These are phyloP conservation scores for Hevea brasiliensis DNA, from an alignment of 345 rosid genomes.

Conservation along the genomic window DNA sequence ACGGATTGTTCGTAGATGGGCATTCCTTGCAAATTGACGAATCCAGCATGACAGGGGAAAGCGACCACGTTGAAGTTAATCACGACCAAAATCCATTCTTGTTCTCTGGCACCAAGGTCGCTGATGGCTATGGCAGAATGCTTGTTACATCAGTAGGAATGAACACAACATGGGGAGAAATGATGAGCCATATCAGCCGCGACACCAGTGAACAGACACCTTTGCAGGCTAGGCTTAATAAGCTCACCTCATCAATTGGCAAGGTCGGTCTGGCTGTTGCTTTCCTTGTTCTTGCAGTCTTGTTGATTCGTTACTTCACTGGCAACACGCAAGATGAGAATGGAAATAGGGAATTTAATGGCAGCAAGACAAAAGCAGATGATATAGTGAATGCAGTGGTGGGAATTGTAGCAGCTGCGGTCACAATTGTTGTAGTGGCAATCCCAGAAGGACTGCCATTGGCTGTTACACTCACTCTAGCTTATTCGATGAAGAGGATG, in stretches of 20 bases:
- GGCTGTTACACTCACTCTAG: constrained; percentile 77
- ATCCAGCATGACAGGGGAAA: constrained; percentile 28
- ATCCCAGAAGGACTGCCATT: constrained; percentile 82
- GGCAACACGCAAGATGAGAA: constrained; percentile 57
- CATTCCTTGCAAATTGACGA: constrained; percentile 24
- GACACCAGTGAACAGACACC: constrained; percentile 61
- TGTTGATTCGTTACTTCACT: constrained; percentile 64
- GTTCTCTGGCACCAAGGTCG: constrained; percentile 26
- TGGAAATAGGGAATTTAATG: constrained; percentile 44
- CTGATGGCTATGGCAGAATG: constrained; percentile 49
- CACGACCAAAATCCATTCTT: constrained; percentile 13
- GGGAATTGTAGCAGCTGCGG: constrained; percentile 63
- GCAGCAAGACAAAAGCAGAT: constrained; percentile 45
- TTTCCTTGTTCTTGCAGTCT: constrained; percentile 56
- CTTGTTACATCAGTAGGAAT: constrained; percentile 64
- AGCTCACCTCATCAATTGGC: constrained; percentile 62
- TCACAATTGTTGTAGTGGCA: constrained; percentile 82
- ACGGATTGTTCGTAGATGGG: constrained; percentile 26
- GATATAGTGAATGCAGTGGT: constrained; percentile 58
- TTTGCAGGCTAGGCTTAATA: constrained; percentile 59
- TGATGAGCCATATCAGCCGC: constrained; percentile 59
- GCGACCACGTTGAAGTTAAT: constrained; percentile 19
- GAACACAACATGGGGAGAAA: constrained; percentile 74
- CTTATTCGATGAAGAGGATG: constrained; percentile 83
- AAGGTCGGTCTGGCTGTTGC: constrained; percentile 66